phyloP scores from a whole-genome alignment of 768 basidiomycete genomes.

The Flagelloscypha sp. region DNA sequence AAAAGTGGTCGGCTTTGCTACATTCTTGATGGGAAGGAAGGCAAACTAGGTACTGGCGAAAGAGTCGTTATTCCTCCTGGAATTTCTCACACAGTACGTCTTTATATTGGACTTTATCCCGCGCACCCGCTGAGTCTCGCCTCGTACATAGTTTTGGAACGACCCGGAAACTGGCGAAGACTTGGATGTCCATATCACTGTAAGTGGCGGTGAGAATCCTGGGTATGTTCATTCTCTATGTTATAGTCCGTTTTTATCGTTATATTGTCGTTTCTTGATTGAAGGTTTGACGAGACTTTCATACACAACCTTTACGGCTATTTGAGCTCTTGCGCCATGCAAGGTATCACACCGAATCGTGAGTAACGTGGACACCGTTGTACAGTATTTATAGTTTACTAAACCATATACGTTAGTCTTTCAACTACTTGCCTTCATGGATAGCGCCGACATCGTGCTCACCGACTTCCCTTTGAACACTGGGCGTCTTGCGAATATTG shows the following conservation, averaged over 20 bases:
- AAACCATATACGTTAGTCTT: too few relatives aligned
- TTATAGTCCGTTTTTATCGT: too few relatives aligned
- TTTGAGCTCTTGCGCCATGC: slow-evolving; percentile 16
- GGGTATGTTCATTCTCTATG: slow-evolving; percentile 10
- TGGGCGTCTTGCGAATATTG: slow-evolving; percentile 16
- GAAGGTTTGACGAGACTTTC: slow-evolving; percentile 19
- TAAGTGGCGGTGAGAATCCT: slow-evolving; percentile 17
- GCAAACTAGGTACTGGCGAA: slow-evolving; percentile 16
- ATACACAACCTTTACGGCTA: slow-evolving; percentile 20
- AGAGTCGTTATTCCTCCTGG: slow-evolving; percentile 15
- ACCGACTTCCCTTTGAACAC: slow-evolving; percentile 15
- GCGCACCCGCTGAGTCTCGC: too few relatives aligned
- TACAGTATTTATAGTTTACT: too few relatives aligned
- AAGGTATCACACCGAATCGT: slow-evolving; percentile 13
- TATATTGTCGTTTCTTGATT: not conserved
- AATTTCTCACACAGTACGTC: slow-evolving; percentile 16
- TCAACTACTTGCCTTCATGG: slow-evolving; percentile 20
- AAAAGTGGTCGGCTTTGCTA: slow-evolving; percentile 19
- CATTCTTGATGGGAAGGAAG: slow-evolving; percentile 16
- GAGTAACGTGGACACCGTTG: too few relatives aligned
- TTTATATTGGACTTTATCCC: not conserved
- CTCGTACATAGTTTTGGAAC: slow-evolving; percentile 14
- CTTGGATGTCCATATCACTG: slow-evolving; percentile 18
- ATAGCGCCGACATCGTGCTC: slow-evolving; percentile 18
- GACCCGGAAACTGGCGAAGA: slow-evolving; percentile 17